These are phyloP conservation scores for Diospyros kaki DNA, from an alignment of 148 eudicot species.

Conservation along the genomic window DNA sequence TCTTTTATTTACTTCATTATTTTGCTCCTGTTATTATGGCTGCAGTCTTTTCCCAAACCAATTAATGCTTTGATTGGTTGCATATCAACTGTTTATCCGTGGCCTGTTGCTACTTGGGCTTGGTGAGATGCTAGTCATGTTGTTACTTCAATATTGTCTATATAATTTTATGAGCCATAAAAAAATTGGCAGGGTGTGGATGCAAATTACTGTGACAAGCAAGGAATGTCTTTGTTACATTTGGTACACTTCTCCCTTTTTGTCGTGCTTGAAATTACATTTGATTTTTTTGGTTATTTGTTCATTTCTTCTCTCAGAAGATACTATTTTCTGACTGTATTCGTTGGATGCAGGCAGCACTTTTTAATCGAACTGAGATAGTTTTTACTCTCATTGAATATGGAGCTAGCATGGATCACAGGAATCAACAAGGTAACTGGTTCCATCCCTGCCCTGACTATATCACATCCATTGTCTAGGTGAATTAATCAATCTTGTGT, in stretches of 20 bases:
- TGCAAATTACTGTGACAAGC: slow-evolving; percentile 67
- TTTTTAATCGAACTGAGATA: slow-evolving; percentile 63
- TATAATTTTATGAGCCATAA: slow-evolving; percentile 7
- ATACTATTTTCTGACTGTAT: neutral
- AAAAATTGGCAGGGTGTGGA: slow-evolving; percentile 56
- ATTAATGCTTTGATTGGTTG: neutral
- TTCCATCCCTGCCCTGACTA: neutral
- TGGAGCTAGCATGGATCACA: slow-evolving; percentile 62
- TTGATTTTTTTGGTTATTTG: neutral
- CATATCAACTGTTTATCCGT: neutral
- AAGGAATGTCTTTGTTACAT: slow-evolving; percentile 65
- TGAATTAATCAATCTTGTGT: neutral
- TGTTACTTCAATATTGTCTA: slow-evolving; percentile 2
- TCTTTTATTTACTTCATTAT: neutral
- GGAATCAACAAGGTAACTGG: slow-evolving; percentile 50
- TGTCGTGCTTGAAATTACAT: neutral
- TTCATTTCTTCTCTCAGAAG: neutral
- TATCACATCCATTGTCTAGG: neutral
- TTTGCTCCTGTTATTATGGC: neutral
- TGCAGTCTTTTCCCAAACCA: slow-evolving; percentile 3
- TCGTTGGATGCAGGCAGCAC: slow-evolving; percentile 47
- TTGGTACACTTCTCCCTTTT: slow-evolving; percentile 39
- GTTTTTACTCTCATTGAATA: slow-evolving; percentile 61
- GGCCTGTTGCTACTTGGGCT: neutral
- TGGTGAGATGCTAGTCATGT: neutral